A percentile compares a stretch with the other conserved stretches of the same genome.
Conservation (phyloP, 2,329 filamentous ascomycete species). For the Ophiocordyceps australis region DNA sequence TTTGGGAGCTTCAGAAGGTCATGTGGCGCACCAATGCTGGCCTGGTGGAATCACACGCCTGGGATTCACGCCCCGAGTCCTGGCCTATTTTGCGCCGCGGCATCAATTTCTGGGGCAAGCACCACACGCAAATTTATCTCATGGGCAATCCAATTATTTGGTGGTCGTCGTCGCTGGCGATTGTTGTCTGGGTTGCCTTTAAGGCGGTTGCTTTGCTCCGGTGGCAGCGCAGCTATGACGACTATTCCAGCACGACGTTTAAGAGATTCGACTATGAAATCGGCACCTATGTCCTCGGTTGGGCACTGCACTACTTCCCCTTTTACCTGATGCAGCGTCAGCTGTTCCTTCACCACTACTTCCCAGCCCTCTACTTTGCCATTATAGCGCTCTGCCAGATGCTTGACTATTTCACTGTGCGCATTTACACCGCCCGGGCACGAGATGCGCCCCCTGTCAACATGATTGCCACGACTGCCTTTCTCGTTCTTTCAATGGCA, state of each 20-base stretch:
- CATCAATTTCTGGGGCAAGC: slow-evolving; percentile 98
- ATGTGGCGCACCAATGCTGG: slow-evolving; percentile 99
- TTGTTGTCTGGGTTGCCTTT: slow-evolving; percentile 62
- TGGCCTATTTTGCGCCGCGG: slow-evolving; percentile 87
- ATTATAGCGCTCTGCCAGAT: slow-evolving; percentile 78
- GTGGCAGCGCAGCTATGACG: slow-evolving; percentile 85
- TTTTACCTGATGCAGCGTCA: slow-evolving; percentile 98
- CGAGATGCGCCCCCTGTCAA: slow-evolving; percentile 53
- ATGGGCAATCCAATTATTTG: slow-evolving; percentile 90
- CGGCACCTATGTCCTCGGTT: slow-evolving; percentile 75
- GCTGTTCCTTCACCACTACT: slow-evolving; percentile 96
- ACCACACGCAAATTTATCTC: slow-evolving; percentile 90
- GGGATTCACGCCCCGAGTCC: slow-evolving; percentile 86
- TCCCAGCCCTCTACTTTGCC: slow-evolving; percentile 90
- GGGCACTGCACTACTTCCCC: slow-evolving; percentile 97
- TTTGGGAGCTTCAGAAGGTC: slow-evolving; percentile 90
- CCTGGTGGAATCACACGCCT: slow-evolving; percentile 87
- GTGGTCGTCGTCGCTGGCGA: slow-evolving; percentile 71
- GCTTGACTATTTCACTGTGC: slow-evolving; percentile 68
- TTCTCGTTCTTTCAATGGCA: slow-evolving; percentile 55
- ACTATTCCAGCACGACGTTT: slow-evolving; percentile 69
- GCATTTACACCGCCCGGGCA: slow-evolving; percentile 50
- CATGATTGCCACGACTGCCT: slow-evolving; percentile 50
- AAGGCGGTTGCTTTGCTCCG: slow-evolving; percentile 76
- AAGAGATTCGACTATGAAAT: slow-evolving; percentile 98